These are phyloP conservation scores for Euphorbia corollata DNA, from an alignment of 441 rosid genomes.

Conservation along the genomic window DNA sequence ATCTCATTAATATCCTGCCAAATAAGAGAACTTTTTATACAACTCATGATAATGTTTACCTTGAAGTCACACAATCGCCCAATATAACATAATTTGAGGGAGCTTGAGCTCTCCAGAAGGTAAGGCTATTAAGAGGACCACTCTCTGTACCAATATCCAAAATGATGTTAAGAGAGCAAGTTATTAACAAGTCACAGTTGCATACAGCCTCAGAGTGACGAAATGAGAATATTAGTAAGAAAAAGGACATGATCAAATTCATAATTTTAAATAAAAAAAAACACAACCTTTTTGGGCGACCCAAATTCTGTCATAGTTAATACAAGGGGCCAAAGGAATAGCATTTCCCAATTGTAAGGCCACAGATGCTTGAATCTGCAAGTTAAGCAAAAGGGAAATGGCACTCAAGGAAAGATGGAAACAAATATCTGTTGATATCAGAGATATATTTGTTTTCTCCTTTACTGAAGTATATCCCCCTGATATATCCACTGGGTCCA, in stretches of 20 bases:
- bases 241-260: slow-evolving; percentile 15
- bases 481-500: slow-evolving; percentile 86
- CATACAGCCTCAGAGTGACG: slow-evolving; percentile 12
- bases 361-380: slow-evolving; percentile 71
- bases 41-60: slow-evolving; percentile 36
- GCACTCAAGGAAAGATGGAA: slow-evolving; percentile 87
- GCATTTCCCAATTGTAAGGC: slow-evolving; percentile 92
- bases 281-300: slow-evolving; percentile 77
- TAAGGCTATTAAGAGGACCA: slow-evolving; percentile 67
- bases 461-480: slow-evolving; percentile 87
- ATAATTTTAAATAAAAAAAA: slow-evolving; percentile 11
- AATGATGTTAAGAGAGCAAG: slow-evolving; percentile 16
- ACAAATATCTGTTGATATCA: slow-evolving; percentile 78
- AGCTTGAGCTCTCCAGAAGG: slow-evolving; percentile 98
- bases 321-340: slow-evolving; percentile 77
- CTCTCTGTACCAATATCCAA: slow-evolving; percentile 48
- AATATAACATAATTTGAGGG: slow-evolving; percentile 91
- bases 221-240: slow-evolving; percentile 1
- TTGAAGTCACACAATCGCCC: slow-evolving; percentile 98
- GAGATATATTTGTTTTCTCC: slow-evolving; percentile 84
- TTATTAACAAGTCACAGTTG: slow-evolving; percentile 1
- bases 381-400: slow-evolving; percentile 78
- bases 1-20: background rate
- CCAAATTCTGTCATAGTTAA: slow-evolving; percentile 81
- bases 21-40: background rate